Evolutionary conservation across 495 filamentous ascomycete species (phyloP), one percentile per base, ranked within the genome.

Genomic region (Melanomma pulvis-pyrius): DNA sequence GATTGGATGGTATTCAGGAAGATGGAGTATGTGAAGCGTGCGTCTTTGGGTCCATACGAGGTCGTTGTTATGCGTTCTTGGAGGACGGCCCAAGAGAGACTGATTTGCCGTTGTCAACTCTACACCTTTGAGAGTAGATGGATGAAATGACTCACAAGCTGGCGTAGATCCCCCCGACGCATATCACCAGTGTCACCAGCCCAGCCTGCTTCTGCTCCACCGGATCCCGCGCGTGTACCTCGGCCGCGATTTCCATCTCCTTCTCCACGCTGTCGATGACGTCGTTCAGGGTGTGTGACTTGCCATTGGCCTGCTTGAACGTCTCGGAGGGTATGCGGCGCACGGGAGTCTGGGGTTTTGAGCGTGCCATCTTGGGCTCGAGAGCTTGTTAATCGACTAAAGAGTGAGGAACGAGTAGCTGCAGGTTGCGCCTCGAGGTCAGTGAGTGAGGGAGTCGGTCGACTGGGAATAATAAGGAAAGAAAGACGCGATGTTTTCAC

Each of bases 51-150:
- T 72, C 88, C 90, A 78, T 98, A 96, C 28, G 85, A 82, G n/a
- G 92, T 97, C 2, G 96, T 98, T 9, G 93, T 98, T 72, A 98
- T 93, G 59, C 93, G 91, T 76, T 98, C 94, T 83, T 98, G 94
- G 58, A 98, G 87, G 69, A 97, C 85, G 47, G 90, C 94, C 94
- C 94, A 98, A 50, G 92, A 90, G 1, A 98, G 82, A 77, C 94
- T 97, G 59, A 1, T 21, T n/a, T n/a, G 41, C 21, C 62, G 44
- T 39, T 30, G 28, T 51, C 30, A 47, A 15, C 48, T 2, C n/a
- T 6, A 15, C 12, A 13, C 7, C 25, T 13, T 22, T 25, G 26
- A 19, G 54, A 12, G 24, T 21, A 39, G 6, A 1, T 21, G 58
- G 39, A 15, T 22, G 1, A 50, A 28, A 15, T 22, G 1, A 50